Percentiles rank a stretch among this genome's conserved stretches.
Conservation (phyloP, 2,329 filamentous ascomycete genomes). For the Rutstroemia sydowiana region DNA sequence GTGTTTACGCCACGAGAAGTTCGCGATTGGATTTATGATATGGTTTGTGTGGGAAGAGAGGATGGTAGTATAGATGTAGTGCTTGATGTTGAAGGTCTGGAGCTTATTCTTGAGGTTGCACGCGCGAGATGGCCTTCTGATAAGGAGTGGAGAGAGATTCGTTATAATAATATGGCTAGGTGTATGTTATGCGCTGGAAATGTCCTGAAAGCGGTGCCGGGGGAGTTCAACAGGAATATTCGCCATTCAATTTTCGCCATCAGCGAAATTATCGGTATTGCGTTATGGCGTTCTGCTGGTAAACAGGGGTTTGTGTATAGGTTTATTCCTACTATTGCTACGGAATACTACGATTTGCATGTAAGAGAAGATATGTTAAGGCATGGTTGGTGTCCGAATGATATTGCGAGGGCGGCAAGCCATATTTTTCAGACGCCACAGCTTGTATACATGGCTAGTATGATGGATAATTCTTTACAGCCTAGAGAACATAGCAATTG, state of each 20-base stretch:
- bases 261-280: conserved; percentile 20
- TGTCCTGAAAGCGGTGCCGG: conserved; percentile 4
- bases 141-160: background rate
- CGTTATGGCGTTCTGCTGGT: conserved; percentile 8
- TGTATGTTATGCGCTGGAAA: background rate
- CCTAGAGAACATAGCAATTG: conserved; percentile 27
- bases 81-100: background rate
- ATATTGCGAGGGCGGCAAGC: conserved; percentile 19
- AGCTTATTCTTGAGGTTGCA: background rate
- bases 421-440: conserved; percentile 17
- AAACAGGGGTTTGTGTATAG: background rate
- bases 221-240: conserved; percentile 21
- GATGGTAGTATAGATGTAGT: background rate
- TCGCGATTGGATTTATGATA: conserved; percentile 5
- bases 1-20: background rate
- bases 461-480: conserved; percentile 22
- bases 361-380: conserved; percentile 25
- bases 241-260: conserved; percentile 27
- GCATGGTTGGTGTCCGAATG: conserved; percentile 31
- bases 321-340: background rate
- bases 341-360: conserved; percentile 11
- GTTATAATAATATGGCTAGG: conserved; percentile 1
- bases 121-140: background rate
- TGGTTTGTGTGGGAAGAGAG: background rate
- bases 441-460: conserved; percentile 19